A percentile compares a stretch with the other conserved stretches of the same genome.
Conservation (phyloP, 352 stramenopile genomes). For the Pythium dissimile region DNA sequence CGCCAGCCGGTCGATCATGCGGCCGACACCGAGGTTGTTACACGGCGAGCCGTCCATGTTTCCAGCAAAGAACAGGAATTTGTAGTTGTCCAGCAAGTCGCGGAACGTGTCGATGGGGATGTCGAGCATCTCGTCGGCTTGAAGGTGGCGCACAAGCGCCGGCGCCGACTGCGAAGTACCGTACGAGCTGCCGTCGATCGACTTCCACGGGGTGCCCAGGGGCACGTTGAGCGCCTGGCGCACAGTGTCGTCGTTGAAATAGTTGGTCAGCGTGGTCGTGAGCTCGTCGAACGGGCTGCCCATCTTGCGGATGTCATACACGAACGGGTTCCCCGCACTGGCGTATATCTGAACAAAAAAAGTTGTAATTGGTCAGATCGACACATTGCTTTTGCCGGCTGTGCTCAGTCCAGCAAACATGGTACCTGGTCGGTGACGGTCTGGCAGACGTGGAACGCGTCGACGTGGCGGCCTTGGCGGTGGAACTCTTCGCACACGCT, state of each 20-base stretch:
- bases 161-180: constrained; percentile 50
- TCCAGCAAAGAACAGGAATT: constrained; percentile 80
- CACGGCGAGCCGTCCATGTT: constrained; percentile 83
- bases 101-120: constrained; percentile 74
- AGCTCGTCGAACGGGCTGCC: constrained; percentile 56
- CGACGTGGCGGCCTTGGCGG: constrained; percentile 63
- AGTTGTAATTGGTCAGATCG: not conserved
- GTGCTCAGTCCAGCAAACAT: not conserved
- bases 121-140: constrained; percentile 75
- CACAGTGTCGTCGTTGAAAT: constrained; percentile 81
- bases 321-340: constrained; percentile 72
- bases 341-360: constrained; percentile 54
- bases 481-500: constrained; percentile 75
- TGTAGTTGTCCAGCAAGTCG: constrained; percentile 79
- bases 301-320: constrained; percentile 78
- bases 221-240: constrained; percentile 85
- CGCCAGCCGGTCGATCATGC: constrained; percentile 76
- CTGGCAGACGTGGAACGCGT: constrained; percentile 71
- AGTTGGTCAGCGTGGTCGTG: constrained; percentile 55
- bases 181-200: constrained; percentile 57
- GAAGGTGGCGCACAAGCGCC: constrained; percentile 62
- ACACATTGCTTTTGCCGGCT: not conserved
- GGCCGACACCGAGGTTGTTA: constrained; percentile 75
- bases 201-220: constrained; percentile 54
- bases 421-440: constrained; percentile 50